Percentiles rank a stretch among this genome's conserved stretches.
phyloP scores from a whole-genome alignment of 345 rosid genomes.

The Turnera subulata region DNA sequence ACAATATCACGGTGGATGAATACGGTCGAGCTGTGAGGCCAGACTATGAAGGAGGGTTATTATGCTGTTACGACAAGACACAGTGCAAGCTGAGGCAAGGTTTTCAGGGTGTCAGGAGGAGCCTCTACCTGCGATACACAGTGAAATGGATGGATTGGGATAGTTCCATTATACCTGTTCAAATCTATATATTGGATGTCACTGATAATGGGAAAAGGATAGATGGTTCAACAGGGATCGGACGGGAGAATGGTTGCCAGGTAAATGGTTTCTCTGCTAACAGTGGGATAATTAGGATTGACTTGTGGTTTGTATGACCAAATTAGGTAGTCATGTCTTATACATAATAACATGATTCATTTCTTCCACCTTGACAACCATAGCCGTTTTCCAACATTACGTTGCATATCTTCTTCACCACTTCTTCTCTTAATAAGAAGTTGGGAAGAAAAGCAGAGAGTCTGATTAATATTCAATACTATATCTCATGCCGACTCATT shows the following conservation, averaged over 20 bases:
- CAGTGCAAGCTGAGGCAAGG: slow-evolving; percentile 60
- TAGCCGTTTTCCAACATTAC: no score
- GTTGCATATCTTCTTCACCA: no score
- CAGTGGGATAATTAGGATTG: no score
- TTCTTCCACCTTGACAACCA: no score
- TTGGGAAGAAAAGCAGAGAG: no score
- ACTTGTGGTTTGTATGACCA: no score
- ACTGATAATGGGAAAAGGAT: slow-evolving; percentile 55
- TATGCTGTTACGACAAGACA: slow-evolving; percentile 62
- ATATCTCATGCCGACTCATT: no score
- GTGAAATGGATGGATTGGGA: slow-evolving; percentile 78
- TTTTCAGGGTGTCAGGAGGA: slow-evolving; percentile 42
- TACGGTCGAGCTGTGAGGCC: slow-evolving; percentile 45
- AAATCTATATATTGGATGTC: slow-evolving; percentile 66
- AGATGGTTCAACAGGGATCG: slow-evolving; percentile 31
- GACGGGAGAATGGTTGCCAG: slow-evolving; percentile 52
- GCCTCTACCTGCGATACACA: slow-evolving; percentile 56
- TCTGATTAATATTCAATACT: no score
- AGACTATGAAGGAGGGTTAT: slow-evolving; percentile 61
- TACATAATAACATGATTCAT: no score
- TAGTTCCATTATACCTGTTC: slow-evolving; percentile 50
- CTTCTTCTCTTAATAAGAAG: no score
- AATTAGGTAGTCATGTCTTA: not conserved
- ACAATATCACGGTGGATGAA: slow-evolving; percentile 59
- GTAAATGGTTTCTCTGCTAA: slow-evolving; percentile 25